Percentiles rank a stretch among this genome's conserved stretches.
Conservation (phyloP, 1,139 yeast species). For the Meyerozyma guilliermondii region DNA sequence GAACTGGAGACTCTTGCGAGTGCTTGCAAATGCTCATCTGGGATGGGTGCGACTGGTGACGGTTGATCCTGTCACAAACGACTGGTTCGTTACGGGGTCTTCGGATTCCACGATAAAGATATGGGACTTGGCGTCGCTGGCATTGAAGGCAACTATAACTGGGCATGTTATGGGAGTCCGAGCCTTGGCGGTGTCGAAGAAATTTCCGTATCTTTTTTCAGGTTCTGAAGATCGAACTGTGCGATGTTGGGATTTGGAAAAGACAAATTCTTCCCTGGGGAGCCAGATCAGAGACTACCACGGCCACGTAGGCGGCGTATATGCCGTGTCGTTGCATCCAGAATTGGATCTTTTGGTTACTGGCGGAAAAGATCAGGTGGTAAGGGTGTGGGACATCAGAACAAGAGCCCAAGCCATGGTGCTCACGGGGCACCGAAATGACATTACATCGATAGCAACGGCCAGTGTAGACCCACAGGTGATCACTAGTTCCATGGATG, state of each 20-base stretch:
- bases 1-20: conserved; percentile 63
- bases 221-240: conserved; percentile 93
- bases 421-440: conserved; percentile 74
- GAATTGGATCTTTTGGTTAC: conserved; percentile 80
- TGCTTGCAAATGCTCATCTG: conserved; percentile 76
- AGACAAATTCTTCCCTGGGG: conserved; percentile 56
- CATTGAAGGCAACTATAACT: conserved; percentile 67
- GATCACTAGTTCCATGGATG: conserved; percentile 77
- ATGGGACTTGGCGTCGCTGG: conserved; percentile 82
- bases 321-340: conserved; percentile 80
- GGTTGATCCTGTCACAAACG: conserved; percentile 75
- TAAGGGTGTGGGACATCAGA: conserved; percentile 91
- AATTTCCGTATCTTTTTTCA: conserved; percentile 84
- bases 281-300: conserved; percentile 75
- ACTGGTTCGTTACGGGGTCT: conserved; percentile 91
- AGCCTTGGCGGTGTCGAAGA: conserved; percentile 63
- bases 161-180: conserved; percentile 92
- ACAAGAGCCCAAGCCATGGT: conserved; percentile 72
- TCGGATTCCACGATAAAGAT: conserved; percentile 83
- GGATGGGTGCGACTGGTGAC: conserved; percentile 88
- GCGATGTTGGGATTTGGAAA: conserved; percentile 96
- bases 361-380: conserved; percentile 86
- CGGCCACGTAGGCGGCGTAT: conserved; percentile 91
- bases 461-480: conserved; percentile 81
- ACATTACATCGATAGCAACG: conserved; percentile 64